Percentiles rank a stretch among this genome's conserved stretches.
Evolutionary conservation across 805 yeast species (phyloP).

Genomic region (Ascoidea asiatica): DNA sequence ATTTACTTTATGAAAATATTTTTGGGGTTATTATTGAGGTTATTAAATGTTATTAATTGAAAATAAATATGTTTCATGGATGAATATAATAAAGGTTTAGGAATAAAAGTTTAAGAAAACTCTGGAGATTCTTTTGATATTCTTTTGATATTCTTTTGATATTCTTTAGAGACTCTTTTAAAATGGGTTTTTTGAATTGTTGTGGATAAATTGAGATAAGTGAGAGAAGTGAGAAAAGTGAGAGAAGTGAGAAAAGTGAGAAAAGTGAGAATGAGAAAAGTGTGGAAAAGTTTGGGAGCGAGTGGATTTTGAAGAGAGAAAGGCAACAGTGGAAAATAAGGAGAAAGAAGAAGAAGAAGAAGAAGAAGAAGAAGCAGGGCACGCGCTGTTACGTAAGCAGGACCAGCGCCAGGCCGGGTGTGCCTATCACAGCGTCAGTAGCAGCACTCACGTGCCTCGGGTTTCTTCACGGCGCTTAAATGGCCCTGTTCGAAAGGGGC

Average conservation of each 20-base stretch:
- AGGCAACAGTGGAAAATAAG: background rate
- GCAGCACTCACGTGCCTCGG: background rate
- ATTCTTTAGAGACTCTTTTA: background rate
- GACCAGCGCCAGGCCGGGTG: background rate
- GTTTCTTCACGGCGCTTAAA: background rate
- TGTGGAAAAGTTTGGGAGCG: background rate
- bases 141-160: conserved; percentile 12
- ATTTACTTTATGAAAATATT: too few relatives aligned
- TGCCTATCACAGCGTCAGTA: background rate
- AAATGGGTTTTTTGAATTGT: too few relatives aligned
- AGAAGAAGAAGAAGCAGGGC: background rate
- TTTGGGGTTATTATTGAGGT: too few relatives aligned
- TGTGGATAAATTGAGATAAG: too few relatives aligned
- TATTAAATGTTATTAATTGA: too few relatives aligned
- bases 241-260: too few relatives aligned
- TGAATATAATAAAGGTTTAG: too few relatives aligned
- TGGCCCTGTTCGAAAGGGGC: too few relatives aligned
- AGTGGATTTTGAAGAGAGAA: background rate
- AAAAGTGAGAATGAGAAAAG: background rate
- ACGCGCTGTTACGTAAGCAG: background rate
- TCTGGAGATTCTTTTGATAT: conserved; percentile 29
- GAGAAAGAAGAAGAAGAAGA: background rate
- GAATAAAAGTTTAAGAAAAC: too few relatives aligned
- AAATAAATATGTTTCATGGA: too few relatives aligned
- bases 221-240: too few relatives aligned